A percentile compares a stretch with the other conserved stretches of the same genome.
phyloP scores from a whole-genome alignment of 306 rosid genomes.

The Trifolium fragiferum region DNA sequence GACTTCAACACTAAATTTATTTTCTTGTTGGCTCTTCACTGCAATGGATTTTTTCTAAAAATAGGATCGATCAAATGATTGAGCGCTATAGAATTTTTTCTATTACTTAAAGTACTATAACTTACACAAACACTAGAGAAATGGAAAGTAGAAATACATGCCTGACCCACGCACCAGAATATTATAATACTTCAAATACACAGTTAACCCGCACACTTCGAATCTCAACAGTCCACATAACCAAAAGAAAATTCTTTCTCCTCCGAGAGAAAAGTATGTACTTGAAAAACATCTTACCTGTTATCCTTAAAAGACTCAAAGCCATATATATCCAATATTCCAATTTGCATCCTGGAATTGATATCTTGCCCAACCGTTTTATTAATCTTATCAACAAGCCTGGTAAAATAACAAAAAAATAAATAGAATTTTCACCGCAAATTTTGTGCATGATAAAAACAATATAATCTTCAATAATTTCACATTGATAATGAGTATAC shows the following conservation, averaged over 20 bases:
- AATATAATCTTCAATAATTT: neutral
- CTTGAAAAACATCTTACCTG: slow-evolving; percentile 59
- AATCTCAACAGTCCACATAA: slow-evolving; percentile 5
- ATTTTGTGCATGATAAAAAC: neutral
- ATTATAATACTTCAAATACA: slow-evolving; percentile 32
- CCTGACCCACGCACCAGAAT: slow-evolving; percentile 15
- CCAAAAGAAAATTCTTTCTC: neutral
- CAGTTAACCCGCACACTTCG: slow-evolving; percentile 18
- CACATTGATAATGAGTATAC: slow-evolving; percentile 53
- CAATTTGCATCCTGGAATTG: slow-evolving; percentile 78
- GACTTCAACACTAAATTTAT: neutral
- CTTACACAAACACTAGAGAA: neutral
- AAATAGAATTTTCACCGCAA: slow-evolving; percentile 17
- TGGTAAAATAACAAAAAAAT: slow-evolving; percentile 47
- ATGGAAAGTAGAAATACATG: neutral
- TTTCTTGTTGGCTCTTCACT: neutral
- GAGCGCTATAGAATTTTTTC: slow-evolving; percentile 14
- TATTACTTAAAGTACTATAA: slow-evolving; percentile 2
- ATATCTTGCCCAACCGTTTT: slow-evolving; percentile 89
- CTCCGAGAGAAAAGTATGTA: slow-evolving; percentile 29
- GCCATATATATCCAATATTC: slow-evolving; percentile 95
- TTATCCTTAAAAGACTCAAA: slow-evolving; percentile 97
- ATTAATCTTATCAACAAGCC: slow-evolving; percentile 98
- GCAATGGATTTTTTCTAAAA: neutral
- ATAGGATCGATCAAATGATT: slow-evolving; percentile 11